Base-by-base conservation (phyloP, 2,329 filamentous ascomycete genomes). In the Penicillium sp. region DNA sequence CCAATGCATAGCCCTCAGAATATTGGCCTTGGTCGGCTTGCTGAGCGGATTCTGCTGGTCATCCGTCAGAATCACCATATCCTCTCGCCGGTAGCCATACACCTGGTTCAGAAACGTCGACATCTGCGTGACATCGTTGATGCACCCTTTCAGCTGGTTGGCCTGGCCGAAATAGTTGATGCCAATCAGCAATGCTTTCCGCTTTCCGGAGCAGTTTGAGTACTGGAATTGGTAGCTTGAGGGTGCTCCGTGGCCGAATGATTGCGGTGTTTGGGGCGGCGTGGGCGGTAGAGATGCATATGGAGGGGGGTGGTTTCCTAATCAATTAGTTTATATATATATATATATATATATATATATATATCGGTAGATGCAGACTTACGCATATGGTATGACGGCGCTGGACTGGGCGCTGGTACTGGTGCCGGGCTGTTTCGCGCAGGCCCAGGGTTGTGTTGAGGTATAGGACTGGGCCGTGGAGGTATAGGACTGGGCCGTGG, bases 71-170 rank as follows among this genome's bases (percentile, higher is more conserved):
- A 94, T 89, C 38, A 97, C 93, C 93, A 97, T 97, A 69, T 97
- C 93, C 74, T 97, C 92, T 57, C 91, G 81, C 74, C 91, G 91
- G 73, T 97, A 97, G 8, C 89, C 89, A 70, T 92, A 96, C 65
- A 89, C 84, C 69, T 91, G 83, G 59, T 90, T 88, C 52, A 97
- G 79, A 69, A 96, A 97, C 48, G 82, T 82, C 18, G 91, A 96
- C 90, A 97, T 96, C 76, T 97, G 96, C 72, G 91, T 89, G 48
- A 97, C 93, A 71, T 97, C 93, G 72, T 97, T 97, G 79, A 97
- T 97, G 68, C 93, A 97, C 35, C 93, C 93, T 59, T 90, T 81
- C 28, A 97, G 80, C 77, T 96, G 88, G 46, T 92, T 92, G 52
- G 89, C 84, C 75, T 97, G 92, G 49, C 89, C 88, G 68, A 96